Evolutionary conservation across 176 grass and related monocot genomes (phyloP).

Genomic region (Bothriochloa decipiens): DNA sequence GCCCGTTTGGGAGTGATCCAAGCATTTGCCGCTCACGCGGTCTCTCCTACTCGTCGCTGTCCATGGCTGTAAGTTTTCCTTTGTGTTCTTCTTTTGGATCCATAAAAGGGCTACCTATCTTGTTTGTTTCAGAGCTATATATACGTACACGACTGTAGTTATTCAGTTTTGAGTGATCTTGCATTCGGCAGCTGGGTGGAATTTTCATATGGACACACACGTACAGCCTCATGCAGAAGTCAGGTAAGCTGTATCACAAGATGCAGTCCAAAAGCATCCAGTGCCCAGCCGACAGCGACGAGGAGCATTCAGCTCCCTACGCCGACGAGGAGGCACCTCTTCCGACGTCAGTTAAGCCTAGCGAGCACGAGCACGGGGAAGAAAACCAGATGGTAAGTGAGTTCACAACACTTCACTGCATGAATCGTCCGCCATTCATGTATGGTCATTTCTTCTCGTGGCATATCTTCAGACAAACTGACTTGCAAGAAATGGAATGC

Average conservation of each 20-base stretch:
- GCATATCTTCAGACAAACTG: constrained; percentile 29
- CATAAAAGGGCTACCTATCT: neutral
- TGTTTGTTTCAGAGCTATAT: neutral
- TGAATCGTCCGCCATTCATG: neutral
- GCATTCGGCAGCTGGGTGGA: constrained; percentile 71
- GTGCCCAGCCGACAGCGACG: constrained; percentile 42
- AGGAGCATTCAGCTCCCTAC: constrained; percentile 19
- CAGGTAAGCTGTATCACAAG: constrained; percentile 72
- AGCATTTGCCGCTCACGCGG: constrained; percentile 56
- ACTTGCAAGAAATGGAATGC: constrained; percentile 38
- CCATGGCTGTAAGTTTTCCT: constrained; percentile 76
- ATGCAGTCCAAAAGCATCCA: constrained; percentile 45
- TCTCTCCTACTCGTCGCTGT: constrained; percentile 83
- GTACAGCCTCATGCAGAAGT: constrained; percentile 80
- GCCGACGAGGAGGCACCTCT: constrained; percentile 54
- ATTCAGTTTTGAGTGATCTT: neutral
- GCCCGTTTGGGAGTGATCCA: constrained; percentile 53
- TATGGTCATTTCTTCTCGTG: neutral
- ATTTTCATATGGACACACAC: constrained; percentile 87
- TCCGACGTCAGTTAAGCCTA: constrained; percentile 37
- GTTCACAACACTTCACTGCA: neutral
- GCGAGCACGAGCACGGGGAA: constrained; percentile 26
- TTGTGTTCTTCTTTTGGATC: neutral
- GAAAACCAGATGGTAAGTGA: constrained; percentile 56
- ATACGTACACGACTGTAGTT: neutral